Conservation (phyloP, 441 rosid genomes). For the Corymbia citriodora region DNA sequence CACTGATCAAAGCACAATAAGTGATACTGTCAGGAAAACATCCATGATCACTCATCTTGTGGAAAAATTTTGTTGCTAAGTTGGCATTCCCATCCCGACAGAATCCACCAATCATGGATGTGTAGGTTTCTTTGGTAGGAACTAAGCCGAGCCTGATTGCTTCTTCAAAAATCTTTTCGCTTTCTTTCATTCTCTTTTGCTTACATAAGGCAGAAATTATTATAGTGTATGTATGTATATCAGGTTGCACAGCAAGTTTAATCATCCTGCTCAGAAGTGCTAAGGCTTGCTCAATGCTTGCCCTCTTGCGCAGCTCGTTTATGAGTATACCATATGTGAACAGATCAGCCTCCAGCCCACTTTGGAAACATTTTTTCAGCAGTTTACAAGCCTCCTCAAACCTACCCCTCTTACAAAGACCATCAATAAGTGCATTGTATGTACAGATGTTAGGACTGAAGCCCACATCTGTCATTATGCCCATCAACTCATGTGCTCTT, state of each 20-base stretch:
- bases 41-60: conserved; percentile 49
- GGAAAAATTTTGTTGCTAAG: conserved; percentile 44
- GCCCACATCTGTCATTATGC: conserved; percentile 56
- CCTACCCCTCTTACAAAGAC: conserved; percentile 68
- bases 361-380: conserved; percentile 40
- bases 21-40: conserved; percentile 68
- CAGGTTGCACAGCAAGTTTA: conserved; percentile 58
- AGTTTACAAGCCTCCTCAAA: conserved; percentile 55
- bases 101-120: conserved; percentile 76
- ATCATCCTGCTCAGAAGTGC: conserved; percentile 57
- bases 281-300: conserved; percentile 40
- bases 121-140: conserved; percentile 85
- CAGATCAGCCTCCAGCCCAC: conserved; percentile 60
- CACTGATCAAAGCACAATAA: conserved; percentile 76
- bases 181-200: conserved; percentile 56
- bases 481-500: conserved; percentile 70
- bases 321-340: conserved; percentile 84
- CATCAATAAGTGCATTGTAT: conserved; percentile 48
- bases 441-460: conserved; percentile 55
- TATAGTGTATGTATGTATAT: conserved; percentile 54
- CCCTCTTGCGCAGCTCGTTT: conserved; percentile 59
- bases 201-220: conserved; percentile 69
- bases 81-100: conserved; percentile 47
- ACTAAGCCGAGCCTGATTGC: conserved; percentile 42
- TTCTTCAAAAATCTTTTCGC: conserved; percentile 52